Conservation (phyloP, 768 basidiomycete genomes). For the Hericium erinaceus region DNA sequence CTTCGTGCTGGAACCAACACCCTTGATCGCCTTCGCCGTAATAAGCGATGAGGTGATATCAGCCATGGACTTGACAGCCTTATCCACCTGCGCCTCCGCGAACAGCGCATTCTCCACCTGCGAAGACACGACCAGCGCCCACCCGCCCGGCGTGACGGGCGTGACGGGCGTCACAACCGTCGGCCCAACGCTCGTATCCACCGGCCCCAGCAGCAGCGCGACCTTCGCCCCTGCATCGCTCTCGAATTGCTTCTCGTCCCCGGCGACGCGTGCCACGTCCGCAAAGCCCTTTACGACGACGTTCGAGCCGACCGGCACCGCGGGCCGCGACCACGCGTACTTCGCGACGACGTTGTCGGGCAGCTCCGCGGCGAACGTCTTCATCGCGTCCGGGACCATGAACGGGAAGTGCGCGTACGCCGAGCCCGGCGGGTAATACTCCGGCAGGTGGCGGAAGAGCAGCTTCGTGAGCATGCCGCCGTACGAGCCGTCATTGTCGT, state of each 20-base stretch:
- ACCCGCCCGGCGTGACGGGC: neutral
- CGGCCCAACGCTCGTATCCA: neutral
- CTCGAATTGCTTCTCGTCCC: neutral
- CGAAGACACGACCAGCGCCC: neutral
- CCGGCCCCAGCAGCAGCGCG: neutral
- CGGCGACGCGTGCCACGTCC: neutral
- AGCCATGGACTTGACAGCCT: neutral
- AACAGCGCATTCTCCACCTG: constrained; percentile 7
- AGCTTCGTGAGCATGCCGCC: constrained; percentile 71
- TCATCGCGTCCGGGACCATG: constrained; percentile 47
- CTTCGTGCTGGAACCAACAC: constrained; percentile 19
- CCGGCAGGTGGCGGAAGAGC: constrained; percentile 62
- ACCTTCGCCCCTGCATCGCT: neutral
- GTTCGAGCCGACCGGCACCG: constrained; percentile 4
- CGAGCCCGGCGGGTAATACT: constrained; percentile 55
- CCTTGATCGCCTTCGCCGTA: constrained; percentile 23
- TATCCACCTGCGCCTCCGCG: neutral
- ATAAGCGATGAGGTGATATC: constrained; percentile 2
- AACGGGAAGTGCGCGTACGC: constrained; percentile 79
- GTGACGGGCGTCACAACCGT: no score
- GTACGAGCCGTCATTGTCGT: constrained; percentile 57
- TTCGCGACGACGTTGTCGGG: constrained; percentile 25
- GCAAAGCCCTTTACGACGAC: neutral
- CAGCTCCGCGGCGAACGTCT: constrained; percentile 27
- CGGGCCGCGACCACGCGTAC: constrained; percentile 56